Percentiles rank a stretch among this genome's conserved stretches.
Conservation (phyloP, 2,329 filamentous ascomycete species). For the Thermothelomyces thermophilus region DNA sequence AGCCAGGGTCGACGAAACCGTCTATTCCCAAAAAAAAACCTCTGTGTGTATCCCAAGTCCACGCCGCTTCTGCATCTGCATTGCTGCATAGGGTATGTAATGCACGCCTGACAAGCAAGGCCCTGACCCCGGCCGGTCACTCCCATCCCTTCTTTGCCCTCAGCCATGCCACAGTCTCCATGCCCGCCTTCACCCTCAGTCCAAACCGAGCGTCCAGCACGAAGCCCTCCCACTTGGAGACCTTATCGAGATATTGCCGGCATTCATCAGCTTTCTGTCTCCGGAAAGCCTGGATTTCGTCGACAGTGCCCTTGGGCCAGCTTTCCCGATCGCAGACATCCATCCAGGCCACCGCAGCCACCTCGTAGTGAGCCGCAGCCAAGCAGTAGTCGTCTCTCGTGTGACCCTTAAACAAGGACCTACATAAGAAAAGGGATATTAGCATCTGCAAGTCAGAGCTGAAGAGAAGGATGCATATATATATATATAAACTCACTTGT, state of each 20-base stretch:
- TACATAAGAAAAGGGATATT: slow-evolving; percentile 24
- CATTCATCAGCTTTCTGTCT: slow-evolving; percentile 53
- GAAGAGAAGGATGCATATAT: not conserved
- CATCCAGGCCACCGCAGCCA: slow-evolving; percentile 74
- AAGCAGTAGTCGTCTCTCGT: slow-evolving; percentile 63
- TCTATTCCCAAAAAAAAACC: too few species aligned
- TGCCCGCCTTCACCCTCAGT: slow-evolving; percentile 63
- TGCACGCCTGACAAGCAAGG: too few species aligned
- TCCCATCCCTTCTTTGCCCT: slow-evolving; percentile 25
- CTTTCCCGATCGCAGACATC: slow-evolving; percentile 45
- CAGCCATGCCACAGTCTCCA: slow-evolving; percentile 57
- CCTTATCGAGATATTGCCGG: slow-evolving; percentile 58
- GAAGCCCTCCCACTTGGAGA: slow-evolving; percentile 63
- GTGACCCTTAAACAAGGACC: slow-evolving; percentile 49
- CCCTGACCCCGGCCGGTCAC: not conserved
- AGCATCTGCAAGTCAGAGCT: not conserved
- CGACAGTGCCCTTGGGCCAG: slow-evolving; percentile 22
- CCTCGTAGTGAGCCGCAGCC: slow-evolving; percentile 78
- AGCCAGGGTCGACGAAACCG: too few species aligned
- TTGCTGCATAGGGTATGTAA: too few species aligned
- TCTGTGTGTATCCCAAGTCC: too few species aligned
- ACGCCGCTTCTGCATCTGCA: too few species aligned
- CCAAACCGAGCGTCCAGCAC: slow-evolving; percentile 69
- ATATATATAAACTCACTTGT: slow-evolving; percentile 43
- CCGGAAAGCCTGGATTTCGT: slow-evolving; percentile 32